A percentile compares a stretch with the other conserved stretches of the same genome.
Conservation (phyloP, 106 monocot species). For the Gastrodia elata region DNA sequence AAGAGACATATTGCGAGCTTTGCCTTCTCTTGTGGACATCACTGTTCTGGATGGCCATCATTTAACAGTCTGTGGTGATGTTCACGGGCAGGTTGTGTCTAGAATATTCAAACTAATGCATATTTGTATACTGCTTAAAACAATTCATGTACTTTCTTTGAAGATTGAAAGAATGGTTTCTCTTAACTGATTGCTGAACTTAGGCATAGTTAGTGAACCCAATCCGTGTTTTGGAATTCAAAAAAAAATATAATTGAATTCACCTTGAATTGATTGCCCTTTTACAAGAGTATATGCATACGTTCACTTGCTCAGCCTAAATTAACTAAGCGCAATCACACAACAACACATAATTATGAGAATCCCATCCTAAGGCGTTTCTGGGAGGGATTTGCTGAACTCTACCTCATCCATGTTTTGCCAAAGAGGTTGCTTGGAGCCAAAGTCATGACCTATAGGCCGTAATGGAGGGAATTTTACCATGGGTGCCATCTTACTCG, state of each 20-base stretch:
- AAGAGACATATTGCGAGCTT: conserved; percentile 43
- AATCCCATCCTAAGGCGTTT: not conserved
- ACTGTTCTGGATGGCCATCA: conserved; percentile 52
- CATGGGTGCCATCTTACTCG: not conserved
- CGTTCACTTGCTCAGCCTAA: not conserved
- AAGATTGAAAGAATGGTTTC: not conserved
- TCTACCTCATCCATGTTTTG: not conserved
- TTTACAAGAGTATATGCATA: not conserved
- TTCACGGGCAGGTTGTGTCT: conserved; percentile 78
- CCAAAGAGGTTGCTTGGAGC: not conserved
- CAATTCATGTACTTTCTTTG: not conserved
- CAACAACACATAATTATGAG: not conserved
- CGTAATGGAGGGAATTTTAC: not conserved
- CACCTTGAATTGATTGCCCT: not conserved
- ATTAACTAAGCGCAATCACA: not conserved
- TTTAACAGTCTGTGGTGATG: conserved; percentile 94
- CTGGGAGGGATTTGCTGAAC: not conserved
- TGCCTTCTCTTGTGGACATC: conserved; percentile 94
- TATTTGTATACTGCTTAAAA: not conserved
- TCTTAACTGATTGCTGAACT: not conserved
- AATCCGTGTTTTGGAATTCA: not conserved
- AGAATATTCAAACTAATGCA: not conserved
- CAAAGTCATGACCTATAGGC: not conserved
- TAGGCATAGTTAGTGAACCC: not conserved
- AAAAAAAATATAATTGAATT: not conserved